Base-by-base conservation (phyloP, 2,329 filamentous ascomycete species). In the Metarhizium humberi region DNA sequence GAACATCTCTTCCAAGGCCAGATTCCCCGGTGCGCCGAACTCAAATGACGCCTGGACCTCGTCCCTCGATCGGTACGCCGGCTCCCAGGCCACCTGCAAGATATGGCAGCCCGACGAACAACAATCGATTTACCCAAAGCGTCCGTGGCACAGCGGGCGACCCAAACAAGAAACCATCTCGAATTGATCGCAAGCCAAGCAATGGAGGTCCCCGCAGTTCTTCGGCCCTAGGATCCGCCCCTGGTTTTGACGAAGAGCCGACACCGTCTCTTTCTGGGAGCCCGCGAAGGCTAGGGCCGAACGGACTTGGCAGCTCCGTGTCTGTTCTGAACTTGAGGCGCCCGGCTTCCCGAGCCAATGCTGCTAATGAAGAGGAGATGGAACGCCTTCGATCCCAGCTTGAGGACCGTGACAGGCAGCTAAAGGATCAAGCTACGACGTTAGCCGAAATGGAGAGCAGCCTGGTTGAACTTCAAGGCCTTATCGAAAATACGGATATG, bases 391-490 rank as follows among this genome's bases (percentile, higher is more conserved):
- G 82, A 58, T 74, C 78, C 43, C 82, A 92, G 68, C 78, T 97
- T 20, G 85, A 91, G 60, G 91, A 96, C 58, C 85, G 90, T 34
- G 91, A 97, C 62, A 83, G 79, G 60, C 90, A 96, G 67, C 75
- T 99, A n/a, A 87, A 86, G 62, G 94, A 96, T 47, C 94, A 99
- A 69, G 85, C 90, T 2, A 76, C 82, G 4, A 89, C 86, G 18
- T 73, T 99, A 53, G 79, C 85, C 14, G 94, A 99, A 62, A 96
- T 99, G 87, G 92, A 99, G 67, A 82, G 79, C 57, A 92, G 86
- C 59, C 75, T 96, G 50, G 84, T 84, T n/a, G 92, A 96, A 67
- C 77, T 96, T 18, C 78, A 81, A 61, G 69, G 79, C 20, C 73
- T 95, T 34, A 86, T 95, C 65, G 86, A 78, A 71, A 77, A 76